These are phyloP conservation scores for Citrullus amarus DNA, from an alignment of 306 rosid genomes.

Conservation along the genomic window DNA sequence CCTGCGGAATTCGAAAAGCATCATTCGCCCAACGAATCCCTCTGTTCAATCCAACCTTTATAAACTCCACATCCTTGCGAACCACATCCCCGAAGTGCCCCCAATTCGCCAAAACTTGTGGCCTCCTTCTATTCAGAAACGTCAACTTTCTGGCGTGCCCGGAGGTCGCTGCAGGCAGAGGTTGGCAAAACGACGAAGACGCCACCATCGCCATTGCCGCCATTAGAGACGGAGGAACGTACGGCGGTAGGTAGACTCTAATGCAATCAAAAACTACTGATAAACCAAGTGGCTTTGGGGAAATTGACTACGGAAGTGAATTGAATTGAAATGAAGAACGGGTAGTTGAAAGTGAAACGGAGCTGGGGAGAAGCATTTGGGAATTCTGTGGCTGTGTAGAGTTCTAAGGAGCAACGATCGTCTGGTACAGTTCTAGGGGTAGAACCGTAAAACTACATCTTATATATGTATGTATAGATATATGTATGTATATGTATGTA, in stretches of 20 bases:
- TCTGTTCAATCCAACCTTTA: constrained; percentile 37
- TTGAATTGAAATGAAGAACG: not conserved
- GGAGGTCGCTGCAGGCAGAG: constrained; percentile 16
- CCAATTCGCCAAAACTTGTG: constrained; percentile 43
- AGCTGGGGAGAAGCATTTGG: not conserved
- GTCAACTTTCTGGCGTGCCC: constrained; percentile 10
- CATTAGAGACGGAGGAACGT: constrained; percentile 17
- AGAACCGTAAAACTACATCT: not conserved
- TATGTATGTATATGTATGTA: no score
- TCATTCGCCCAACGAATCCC: constrained; percentile 62
- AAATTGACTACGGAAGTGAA: not conserved
- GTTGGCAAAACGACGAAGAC: constrained; percentile 13
- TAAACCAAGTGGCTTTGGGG: not conserved
- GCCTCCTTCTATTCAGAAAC: constrained; percentile 17
- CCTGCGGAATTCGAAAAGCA: constrained; percentile 47
- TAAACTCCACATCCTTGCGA: constrained; percentile 59
- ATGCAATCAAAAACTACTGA: not conserved
- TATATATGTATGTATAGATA: no score
- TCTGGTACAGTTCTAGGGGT: not conserved
- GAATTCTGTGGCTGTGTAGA: constrained; percentile 1
- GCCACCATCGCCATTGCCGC: constrained; percentile 26
- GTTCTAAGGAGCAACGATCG: not conserved
- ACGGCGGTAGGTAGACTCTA: not conserved
- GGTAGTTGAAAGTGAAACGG: not conserved
- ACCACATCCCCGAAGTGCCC: constrained; percentile 46